Evolutionary conservation across 2,329 filamentous ascomycete genomes (phyloP), one percentile per base, ranked within the genome.

Genomic region (Pseudogymnoascus sp.): DNA sequence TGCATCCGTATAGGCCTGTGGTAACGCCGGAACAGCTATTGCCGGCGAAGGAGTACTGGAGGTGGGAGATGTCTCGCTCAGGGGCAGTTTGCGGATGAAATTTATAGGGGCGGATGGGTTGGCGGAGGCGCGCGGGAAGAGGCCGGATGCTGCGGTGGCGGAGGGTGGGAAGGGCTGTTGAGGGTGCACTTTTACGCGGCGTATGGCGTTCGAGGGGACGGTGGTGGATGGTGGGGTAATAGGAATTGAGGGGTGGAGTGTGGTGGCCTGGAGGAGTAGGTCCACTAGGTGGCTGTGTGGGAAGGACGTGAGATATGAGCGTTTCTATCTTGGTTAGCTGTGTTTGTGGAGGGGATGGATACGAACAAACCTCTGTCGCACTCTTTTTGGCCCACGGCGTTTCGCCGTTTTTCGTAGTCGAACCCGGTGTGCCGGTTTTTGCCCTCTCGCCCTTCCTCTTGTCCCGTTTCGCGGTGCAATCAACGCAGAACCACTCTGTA

Each of bases 401-500:
- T 33, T 33, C 22, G 5, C 58, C 61, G 57, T 18, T 60, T 58
- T 33, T 65, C 59, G 57, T 61, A 63, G 47, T 63, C 67, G 60
- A 67, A 60, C 12, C 62, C 43, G 64, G 58, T 43, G 60, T 38
- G 12, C 60, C 62, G 14, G 70, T 70, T 63, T 73, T 71, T 28
- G 69, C 67, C 9, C 72, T 70, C 5, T 73, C 62, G 47, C 67
- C 76, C 67, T 72, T 76, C 68, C 73, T 75, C 68, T 73, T 72
- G 6, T 78, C 77, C 58, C 74, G 77, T 72, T 78, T 82, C 54
- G 70, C 74, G 62, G 71, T 71, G 71, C 90, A 93, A 28, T 81
- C 77, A 6, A 75, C 75, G 69, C 90, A 94, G 69, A 85, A 83
- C 89, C 90, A 94, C 65, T 86, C 83, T 63, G 83, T 83, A 64